Conservation (phyloP, 768 basidiomycete genomes). For the Kwoniella sp. region DNA sequence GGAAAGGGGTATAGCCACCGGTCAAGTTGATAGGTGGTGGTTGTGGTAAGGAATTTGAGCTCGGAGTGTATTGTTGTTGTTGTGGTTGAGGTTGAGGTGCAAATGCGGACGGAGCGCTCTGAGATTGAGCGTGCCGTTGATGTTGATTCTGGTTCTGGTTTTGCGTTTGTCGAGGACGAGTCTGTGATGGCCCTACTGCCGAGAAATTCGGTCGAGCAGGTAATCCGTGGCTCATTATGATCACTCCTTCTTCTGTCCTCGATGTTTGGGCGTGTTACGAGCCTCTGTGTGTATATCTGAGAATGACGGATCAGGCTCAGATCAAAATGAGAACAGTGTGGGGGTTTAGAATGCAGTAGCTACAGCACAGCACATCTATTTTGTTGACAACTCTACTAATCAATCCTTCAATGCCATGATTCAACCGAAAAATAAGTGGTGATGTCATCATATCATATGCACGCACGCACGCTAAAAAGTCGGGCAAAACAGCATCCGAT, state of each 20-base stretch:
- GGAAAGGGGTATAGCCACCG: constrained; percentile 3
- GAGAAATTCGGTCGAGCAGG: constrained; percentile 21
- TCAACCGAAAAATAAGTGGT: constrained; percentile 8
- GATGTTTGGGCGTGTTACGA: too few relatives aligned
- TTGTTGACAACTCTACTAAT: background rate
- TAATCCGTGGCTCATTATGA: constrained; percentile 19
- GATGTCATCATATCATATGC: constrained; percentile 17
- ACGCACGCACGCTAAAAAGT: constrained; percentile 4
- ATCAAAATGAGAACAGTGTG: too few relatives aligned
- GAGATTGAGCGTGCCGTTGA: too few relatives aligned
- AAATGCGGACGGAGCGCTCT: too few relatives aligned
- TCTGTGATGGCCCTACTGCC: constrained; percentile 17
- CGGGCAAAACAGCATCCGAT: background rate
- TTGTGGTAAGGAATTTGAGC: background rate
- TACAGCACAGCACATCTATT: background rate
- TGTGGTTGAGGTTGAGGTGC: too few relatives aligned
- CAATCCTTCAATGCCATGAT: too few relatives aligned
- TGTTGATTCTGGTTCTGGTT: too few relatives aligned
- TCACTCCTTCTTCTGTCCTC: too few relatives aligned
- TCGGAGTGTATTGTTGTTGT: background rate
- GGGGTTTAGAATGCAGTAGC: too few relatives aligned
- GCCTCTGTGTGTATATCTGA: too few relatives aligned
- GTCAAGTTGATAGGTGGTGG: background rate
- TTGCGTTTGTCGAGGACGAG: too few relatives aligned
- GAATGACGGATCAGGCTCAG: too few relatives aligned